These are phyloP conservation scores for Penicillium sp. DNA, from an alignment of 2,329 filamentous ascomycete genomes.

Conservation along the genomic window DNA sequence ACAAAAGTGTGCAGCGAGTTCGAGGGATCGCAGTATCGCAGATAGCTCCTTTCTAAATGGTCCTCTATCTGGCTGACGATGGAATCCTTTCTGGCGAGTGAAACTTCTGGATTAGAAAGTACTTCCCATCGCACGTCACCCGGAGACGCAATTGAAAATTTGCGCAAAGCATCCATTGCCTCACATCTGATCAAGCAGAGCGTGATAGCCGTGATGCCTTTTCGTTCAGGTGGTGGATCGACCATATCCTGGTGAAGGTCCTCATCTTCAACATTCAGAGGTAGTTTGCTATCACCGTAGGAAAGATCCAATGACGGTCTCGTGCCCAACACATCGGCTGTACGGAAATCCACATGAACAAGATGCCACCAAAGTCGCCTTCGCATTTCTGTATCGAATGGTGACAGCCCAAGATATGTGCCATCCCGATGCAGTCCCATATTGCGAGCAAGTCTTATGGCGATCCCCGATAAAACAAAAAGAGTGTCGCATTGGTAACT, in stretches of 20 bases:
- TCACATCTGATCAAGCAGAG: too few species aligned
- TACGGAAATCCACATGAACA: slow-evolving; percentile 36
- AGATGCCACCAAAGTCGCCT: slow-evolving; percentile 60
- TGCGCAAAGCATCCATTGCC: too few species aligned
- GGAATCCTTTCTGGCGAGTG: neutral
- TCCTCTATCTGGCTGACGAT: neutral
- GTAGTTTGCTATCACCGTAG: slow-evolving; percentile 13
- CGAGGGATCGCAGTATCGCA: slow-evolving; percentile 2
- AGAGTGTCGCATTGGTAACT: too few species aligned
- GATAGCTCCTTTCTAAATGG: neutral
- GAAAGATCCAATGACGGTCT: slow-evolving; percentile 19
- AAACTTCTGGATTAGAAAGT: too few species aligned
- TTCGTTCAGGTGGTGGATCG: neutral
- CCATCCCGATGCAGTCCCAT: slow-evolving; percentile 39
- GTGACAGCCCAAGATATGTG: slow-evolving; percentile 47
- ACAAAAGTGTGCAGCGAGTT: neutral
- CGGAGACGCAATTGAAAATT: too few species aligned
- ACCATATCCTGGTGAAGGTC: neutral
- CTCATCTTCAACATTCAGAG: slow-evolving; percentile 1
- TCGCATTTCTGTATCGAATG: slow-evolving; percentile 59
- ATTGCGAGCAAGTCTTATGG: too few species aligned
- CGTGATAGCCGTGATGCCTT: neutral
- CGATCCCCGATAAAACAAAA: too few species aligned
- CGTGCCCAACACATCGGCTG: slow-evolving; percentile 23
- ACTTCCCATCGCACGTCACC: too few species aligned